Evolutionary conservation across 768 basidiomycete species (phyloP).

Genomic region (Sporobolomyces pararoseus): DNA sequence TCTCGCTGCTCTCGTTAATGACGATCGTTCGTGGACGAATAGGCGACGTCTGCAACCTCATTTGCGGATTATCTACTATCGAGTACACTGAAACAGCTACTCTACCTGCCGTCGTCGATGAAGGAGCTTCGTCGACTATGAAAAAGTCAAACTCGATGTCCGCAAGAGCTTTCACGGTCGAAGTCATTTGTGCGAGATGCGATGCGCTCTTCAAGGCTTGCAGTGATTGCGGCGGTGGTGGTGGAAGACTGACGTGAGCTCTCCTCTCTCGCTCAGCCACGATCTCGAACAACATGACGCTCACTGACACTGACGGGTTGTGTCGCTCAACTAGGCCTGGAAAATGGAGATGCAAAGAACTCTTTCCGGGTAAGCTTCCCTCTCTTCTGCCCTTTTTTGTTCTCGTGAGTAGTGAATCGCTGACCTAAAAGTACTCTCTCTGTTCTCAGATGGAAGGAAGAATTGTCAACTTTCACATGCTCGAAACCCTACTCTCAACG

Average conservation of each 20-base stretch:
- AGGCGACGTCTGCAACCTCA: constrained; percentile 16
- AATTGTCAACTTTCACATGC: constrained; percentile 22
- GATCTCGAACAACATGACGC: too few species aligned
- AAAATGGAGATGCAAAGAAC: constrained; percentile 18
- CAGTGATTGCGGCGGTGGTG: constrained; percentile 10
- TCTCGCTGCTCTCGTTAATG: too few species aligned
- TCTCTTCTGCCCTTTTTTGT: background rate
- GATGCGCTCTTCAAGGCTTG: constrained; percentile 7
- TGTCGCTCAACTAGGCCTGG: background rate
- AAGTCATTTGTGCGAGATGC: constrained; percentile 14
- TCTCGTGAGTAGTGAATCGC: too few species aligned
- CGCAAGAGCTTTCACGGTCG: constrained; percentile 22
- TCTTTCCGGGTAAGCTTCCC: background rate
- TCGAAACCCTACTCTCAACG: constrained; percentile 19
- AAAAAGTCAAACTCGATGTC: too few species aligned
- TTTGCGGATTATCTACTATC: background rate
- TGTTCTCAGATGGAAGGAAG: constrained; percentile 2
- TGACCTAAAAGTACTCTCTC: background rate
- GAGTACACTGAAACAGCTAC: background rate
- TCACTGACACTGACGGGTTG: background rate
- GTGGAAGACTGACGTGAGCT: constrained; percentile 16
- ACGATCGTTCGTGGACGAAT: background rate
- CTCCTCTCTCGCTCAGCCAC: background rate
- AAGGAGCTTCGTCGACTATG: too few species aligned
- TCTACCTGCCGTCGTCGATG: too few species aligned